Conservation (phyloP, 345 rosid genomes). For the Crucihimalaya himalaica region DNA sequence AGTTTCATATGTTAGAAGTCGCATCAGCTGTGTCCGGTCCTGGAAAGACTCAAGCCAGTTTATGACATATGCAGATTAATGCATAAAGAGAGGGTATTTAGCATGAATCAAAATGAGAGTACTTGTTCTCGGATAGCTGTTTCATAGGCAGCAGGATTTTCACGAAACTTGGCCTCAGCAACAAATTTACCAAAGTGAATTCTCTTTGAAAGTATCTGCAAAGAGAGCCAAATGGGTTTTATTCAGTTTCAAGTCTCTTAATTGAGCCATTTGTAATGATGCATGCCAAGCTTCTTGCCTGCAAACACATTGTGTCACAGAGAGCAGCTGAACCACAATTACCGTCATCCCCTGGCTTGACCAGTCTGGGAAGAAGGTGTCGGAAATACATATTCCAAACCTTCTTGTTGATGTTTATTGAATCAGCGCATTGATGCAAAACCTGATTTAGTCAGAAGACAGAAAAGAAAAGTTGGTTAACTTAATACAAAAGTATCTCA, state of each 20-base stretch:
- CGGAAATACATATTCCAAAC: conserved; percentile 64
- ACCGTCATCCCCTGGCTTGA: conserved; percentile 63
- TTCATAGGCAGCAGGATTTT: conserved; percentile 47
- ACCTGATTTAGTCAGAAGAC: conserved; percentile 46
- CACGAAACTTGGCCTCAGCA: conserved; percentile 70
- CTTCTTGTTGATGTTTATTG: conserved; percentile 64
- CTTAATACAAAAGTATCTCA: neutral
- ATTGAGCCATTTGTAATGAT: conserved; percentile 7
- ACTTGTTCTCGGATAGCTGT: conserved; percentile 62
- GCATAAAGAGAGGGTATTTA: neutral
- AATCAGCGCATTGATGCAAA: conserved; percentile 54
- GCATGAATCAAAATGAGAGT: conserved; percentile 16
- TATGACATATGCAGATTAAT: neutral
- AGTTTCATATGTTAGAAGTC: conserved; percentile 47
- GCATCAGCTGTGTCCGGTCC: conserved; percentile 56
- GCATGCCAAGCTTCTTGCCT: conserved; percentile 45
- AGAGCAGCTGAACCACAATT: conserved; percentile 68
- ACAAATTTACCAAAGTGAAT: conserved; percentile 59
- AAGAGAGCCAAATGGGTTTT: neutral
- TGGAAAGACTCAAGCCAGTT: conserved; percentile 33
- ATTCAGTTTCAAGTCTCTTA: neutral
- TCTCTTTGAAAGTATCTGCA: conserved; percentile 67
- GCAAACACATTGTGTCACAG: conserved; percentile 67
- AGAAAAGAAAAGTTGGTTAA: neutral
- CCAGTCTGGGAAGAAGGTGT: conserved; percentile 61